Base-by-base conservation (phyloP, 208 protist species). In the Leishmania aethiopica region DNA sequence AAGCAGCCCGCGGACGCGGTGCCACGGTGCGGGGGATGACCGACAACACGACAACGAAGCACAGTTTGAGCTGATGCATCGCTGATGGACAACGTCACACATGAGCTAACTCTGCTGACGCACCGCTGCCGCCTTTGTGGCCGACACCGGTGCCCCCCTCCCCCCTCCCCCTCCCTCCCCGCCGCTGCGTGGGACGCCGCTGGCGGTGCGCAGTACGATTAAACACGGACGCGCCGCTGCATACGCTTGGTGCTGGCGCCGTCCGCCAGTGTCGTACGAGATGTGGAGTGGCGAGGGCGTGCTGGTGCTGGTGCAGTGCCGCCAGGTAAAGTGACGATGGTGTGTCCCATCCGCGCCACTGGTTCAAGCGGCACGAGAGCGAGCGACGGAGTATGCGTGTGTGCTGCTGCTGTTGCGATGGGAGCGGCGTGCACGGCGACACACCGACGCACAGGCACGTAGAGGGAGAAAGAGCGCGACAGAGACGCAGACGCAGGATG, bases 251-350 rank as follows among this genome's bases (percentile, higher is more conserved):
- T 81, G 78, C 78, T 71, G 42, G 78, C 78, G 78, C 67, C 60
- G 78, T 81, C 78, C 78, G 78, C 78, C 78, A 81, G 78, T 81
- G 78, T 81, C 78, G 78, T 75, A 81, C 78, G 78, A 81, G 78
- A 81, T 42, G 49, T 5, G 45, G 47, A 55, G 59, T 1, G 6
- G 49, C 28, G 77, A 37, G 32, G 60, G 60, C 60, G 60, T 66
- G 60, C 60, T 15, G 60, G 45, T 5, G 77, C 77, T 32, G 77
- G 45, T 53, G 77, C 77, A 80, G 77, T 80, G 77, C 77, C 6
- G 49, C 55, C 78, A 81, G 78, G 78, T 81, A 81, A 81, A 81
- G 78, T 75, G 78, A n/a, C 78, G 69, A 64, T 67, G 64, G 78
- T 66, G 78, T 75, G 64, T n/a, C 64, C 35, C 78, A 81, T 81